Evolutionary conservation across 768 basidiomycete species (phyloP).

Genomic region (Russula earlei): DNA sequence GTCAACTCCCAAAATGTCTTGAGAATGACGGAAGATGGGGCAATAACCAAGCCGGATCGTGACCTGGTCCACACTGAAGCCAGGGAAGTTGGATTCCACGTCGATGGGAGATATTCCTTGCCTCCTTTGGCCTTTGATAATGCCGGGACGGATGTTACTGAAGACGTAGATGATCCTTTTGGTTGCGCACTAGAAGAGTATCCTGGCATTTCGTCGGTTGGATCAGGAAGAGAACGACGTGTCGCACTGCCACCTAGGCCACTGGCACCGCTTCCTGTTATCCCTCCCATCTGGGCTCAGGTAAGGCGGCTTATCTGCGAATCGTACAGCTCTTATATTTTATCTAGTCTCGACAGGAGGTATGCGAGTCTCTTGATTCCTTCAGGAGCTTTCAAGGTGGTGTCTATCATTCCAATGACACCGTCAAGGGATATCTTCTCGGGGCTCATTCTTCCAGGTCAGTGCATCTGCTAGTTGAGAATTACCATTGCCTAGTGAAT

Average conservation of each 20-base stretch:
- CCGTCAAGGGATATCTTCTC: constrained; percentile 68
- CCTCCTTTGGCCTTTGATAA: not conserved
- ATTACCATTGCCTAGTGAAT: constrained; percentile 11
- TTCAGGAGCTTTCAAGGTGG: constrained; percentile 74
- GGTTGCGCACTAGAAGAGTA: not conserved
- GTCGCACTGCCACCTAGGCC: constrained; percentile 19
- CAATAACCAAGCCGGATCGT: not conserved
- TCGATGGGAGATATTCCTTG: not conserved
- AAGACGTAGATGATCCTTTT: not conserved
- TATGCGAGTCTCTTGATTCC: constrained; percentile 72
- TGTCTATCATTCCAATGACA: constrained; percentile 53
- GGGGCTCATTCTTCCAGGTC: constrained; percentile 62
- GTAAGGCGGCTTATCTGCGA: constrained; percentile 23
- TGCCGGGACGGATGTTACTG: not conserved
- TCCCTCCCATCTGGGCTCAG: constrained; percentile 38
- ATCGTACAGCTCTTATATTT: constrained; percentile 1
- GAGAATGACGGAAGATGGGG: not conserved
- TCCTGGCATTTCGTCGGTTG: not conserved
- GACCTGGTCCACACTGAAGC: not conserved
- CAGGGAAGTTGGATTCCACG: not conserved
- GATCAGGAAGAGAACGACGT: not conserved
- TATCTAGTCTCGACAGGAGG: constrained; percentile 66
- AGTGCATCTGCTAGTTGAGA: constrained; percentile 15
- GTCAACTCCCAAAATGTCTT: not conserved
- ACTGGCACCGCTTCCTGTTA: constrained; percentile 21